Evolutionary conservation across 495 filamentous ascomycete genomes (phyloP), one percentile per base, ranked within the genome.

Genomic region (Penicillium argentinense): DNA sequence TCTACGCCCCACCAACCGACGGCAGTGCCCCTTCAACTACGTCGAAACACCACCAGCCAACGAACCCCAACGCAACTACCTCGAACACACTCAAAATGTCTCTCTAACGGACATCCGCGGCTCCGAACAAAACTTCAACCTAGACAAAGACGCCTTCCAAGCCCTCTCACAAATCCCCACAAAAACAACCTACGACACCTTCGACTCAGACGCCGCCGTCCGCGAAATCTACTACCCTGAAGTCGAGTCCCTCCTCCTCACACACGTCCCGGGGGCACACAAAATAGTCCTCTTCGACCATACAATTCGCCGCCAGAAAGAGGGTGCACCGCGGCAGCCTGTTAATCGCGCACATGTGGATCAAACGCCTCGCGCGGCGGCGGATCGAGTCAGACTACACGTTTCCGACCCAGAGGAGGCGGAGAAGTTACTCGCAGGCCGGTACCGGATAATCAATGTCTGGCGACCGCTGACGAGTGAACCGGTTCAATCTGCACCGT

Each of bases 371-470:
- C 46, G 56, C n/a, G 85, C 86, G 0, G 80, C 84, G 0, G 72
- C 56, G 13, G 67, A 76, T 50, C 86, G 90, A 23, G 85, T 95
- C 18, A 64, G 70, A 1, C 72, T 74, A 0, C 90, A 96, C 63
- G 45, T 85, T 3, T 57, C 74, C 1, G 75, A 78, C 7, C 69
- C 78, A 3, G 68, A 62, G 9, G 75, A 84, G 33, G 82, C 86
- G 0, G 77, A 78, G 8, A 53, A 54, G 17, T 69, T 89, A 0
- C 71, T 87, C 0, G 44, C 71, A 9, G 78, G 76, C 1, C 77
- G 89, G 0, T 87, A 86, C 69, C 79, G 89, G 34, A 88, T 96
- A 52, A 76, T 96, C 53, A 96, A 95, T 58, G 85, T 96, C 9
- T 96, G 90, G 90, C 75, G 88, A 0, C 85, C 89, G 0, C 66